A percentile compares a stretch with the other conserved stretches of the same genome.
These are phyloP conservation scores for Vitis vinifera DNA, from an alignment of 164 flowering plant genomes.

Conservation along the genomic window DNA sequence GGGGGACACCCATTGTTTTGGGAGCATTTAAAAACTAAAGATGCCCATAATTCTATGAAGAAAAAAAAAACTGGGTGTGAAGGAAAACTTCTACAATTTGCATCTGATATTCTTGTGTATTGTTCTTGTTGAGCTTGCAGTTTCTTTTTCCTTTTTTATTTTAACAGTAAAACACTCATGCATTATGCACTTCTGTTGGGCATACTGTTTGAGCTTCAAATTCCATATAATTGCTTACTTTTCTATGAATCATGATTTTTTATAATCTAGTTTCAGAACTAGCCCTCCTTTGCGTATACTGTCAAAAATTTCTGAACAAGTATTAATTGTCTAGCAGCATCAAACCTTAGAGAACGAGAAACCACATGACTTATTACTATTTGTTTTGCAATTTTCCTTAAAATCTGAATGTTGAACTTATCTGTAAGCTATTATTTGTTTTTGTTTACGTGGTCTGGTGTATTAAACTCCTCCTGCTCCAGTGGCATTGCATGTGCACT, in stretches of 20 bases:
- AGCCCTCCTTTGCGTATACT: neutral
- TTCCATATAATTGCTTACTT: neutral
- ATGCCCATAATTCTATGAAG: too few relatives aligned
- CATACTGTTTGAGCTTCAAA: neutral
- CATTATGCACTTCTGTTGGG: neutral
- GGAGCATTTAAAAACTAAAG: too few relatives aligned
- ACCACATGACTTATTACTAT: too few relatives aligned
- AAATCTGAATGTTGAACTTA: neutral
- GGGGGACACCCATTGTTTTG: neutral
- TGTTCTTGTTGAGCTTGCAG: neutral
- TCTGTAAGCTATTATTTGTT: neutral
- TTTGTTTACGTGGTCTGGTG: neutral
- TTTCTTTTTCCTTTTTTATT: neutral
- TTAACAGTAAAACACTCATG: neutral
- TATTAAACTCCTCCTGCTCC: neutral
- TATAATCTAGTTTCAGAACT: neutral
- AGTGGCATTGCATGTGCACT: too few relatives aligned
- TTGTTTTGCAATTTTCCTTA: too few relatives aligned
- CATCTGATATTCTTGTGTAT: neutral
- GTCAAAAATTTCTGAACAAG: neutral
- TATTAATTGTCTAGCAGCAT: too few relatives aligned
- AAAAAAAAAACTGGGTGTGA: too few relatives aligned
- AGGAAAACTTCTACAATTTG: too few relatives aligned
- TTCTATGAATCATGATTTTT: neutral
- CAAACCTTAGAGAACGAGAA: too few relatives aligned